Percentiles rank a stretch among this genome's conserved stretches.
Evolutionary conservation across 345 rosid species (phyloP).

Genomic region (Lumnitzera littorea): DNA sequence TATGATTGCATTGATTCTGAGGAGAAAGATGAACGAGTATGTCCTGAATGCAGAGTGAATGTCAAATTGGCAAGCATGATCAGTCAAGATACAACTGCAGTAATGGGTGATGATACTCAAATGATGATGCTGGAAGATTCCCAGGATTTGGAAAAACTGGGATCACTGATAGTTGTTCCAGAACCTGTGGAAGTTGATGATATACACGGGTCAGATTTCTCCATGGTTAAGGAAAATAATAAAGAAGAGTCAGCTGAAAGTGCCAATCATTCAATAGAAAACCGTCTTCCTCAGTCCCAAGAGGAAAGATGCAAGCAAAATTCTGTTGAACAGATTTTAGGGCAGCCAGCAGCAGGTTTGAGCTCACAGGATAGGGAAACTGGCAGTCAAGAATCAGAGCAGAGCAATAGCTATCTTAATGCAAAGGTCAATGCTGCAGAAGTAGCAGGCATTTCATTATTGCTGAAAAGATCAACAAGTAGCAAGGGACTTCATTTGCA

Average conservation of each 20-base stretch:
- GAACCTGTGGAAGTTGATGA: constrained; percentile 25
- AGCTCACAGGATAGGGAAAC: constrained; percentile 21
- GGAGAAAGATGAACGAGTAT: constrained; percentile 41
- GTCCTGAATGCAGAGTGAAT: constrained; percentile 62
- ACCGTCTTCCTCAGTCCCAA: not conserved
- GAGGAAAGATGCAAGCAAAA: constrained; percentile 3
- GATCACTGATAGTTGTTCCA: constrained; percentile 12
- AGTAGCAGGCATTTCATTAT: constrained; percentile 56
- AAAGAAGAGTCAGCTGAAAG: constrained; percentile 25
- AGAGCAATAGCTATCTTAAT: constrained; percentile 19
- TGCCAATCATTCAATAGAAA: constrained; percentile 22
- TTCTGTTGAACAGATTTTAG: constrained; percentile 26
- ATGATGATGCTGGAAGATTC: constrained; percentile 23
- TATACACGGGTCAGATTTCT: constrained; percentile 21
- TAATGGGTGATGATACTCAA: constrained; percentile 20
- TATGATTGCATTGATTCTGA: constrained; percentile 34
- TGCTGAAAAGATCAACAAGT: constrained; percentile 78
- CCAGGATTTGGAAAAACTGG: constrained; percentile 21
- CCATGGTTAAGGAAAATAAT: constrained; percentile 25
- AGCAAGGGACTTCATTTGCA: constrained; percentile 59
- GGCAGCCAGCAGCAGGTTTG: constrained; percentile 27
- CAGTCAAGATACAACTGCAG: constrained; percentile 21
- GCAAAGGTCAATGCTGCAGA: constrained; percentile 32
- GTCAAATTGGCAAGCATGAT: constrained; percentile 20
- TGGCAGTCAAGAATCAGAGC: constrained; percentile 26